Evolutionary conservation across 306 rosid genomes (phyloP), one percentile per base, ranked within the genome.

Genomic region (Gillenia trifoliata): DNA sequence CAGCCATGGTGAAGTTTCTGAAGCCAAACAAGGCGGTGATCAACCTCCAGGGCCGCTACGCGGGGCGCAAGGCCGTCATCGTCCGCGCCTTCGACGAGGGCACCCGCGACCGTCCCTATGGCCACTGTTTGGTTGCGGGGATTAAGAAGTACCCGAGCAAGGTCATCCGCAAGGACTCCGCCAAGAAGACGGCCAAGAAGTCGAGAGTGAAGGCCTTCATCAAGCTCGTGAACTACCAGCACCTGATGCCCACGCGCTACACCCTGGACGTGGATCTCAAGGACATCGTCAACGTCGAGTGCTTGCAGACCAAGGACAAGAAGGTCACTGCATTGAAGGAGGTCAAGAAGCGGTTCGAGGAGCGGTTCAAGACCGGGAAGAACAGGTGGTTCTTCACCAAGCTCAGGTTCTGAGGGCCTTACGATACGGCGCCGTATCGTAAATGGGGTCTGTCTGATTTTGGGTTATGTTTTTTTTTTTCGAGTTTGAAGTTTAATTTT

Each of bases 331-430:
- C 88, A 0, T 68, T 83, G 33, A 85, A 85, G 80, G 88, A 78
- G 84, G 66, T 83, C 66, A 82, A 85, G 79, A 82, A 78, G 75
- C 72, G 84, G 31, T 59, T 85, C 9, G 88, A 85, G 82, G 84
- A 85, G 75, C 65, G 88, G 80, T 85, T 85, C 68, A 85, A 85
- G 82, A 81, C 82, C 9, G 88, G 88, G 22, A 85, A 81, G 80
- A 85, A 81, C 83, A 71, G 88, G 82, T 85, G 88, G 82, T 85
- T 85, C 63, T 85, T 85, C 62, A 85, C 88, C 52, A 85, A 85
- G 80, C 88, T 85, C 70, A 78, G 88, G 79, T 85, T 85, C 74
- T 85, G 75, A 72, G 30, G 52, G 11, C 20, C 13, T 1, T 4
- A 8, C 41, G 8, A 3, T n/a, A 40, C 30, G 28, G 28, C 25